These are phyloP conservation scores for Naematelia aurantialba DNA, from an alignment of 768 basidiomycete species.

Conservation along the genomic window DNA sequence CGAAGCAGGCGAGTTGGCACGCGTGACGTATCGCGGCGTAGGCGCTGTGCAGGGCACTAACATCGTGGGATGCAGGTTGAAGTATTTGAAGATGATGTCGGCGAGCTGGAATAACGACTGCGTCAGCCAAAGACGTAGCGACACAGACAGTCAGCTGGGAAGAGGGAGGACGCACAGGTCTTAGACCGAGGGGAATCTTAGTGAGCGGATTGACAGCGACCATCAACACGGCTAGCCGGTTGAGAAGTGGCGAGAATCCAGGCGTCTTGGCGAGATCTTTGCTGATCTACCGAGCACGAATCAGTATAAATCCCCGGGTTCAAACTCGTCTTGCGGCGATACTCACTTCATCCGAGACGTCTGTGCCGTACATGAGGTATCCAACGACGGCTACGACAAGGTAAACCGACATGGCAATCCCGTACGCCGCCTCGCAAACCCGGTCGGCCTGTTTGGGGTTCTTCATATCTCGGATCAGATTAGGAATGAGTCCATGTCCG, in stretches of 20 bases:
- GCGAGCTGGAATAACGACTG: conserved; percentile 16
- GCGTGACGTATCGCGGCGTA: conserved; percentile 23
- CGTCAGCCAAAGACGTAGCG: conserved; percentile 1
- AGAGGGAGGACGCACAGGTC: conserved; percentile 34
- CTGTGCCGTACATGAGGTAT: conserved; percentile 47
- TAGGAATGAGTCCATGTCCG: conserved; percentile 46
- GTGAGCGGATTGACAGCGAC: conserved; percentile 45
- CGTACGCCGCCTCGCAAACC: conserved; percentile 38
- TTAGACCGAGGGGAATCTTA: conserved; percentile 42
- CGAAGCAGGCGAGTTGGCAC: conserved; percentile 8
- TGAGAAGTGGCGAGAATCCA: conserved; percentile 40
- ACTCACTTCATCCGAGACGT: conserved; percentile 30
- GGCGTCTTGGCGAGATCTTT: conserved; percentile 45
- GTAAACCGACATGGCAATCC: conserved; percentile 40
- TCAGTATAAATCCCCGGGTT: conserved; percentile 1
- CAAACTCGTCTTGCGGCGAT: background rate
- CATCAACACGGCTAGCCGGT: conserved; percentile 42
- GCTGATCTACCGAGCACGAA: conserved; percentile 25
- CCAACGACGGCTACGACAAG: conserved; percentile 37
- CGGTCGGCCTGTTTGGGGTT: conserved; percentile 41
- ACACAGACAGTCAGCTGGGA: background rate
- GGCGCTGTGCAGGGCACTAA: conserved; percentile 25
- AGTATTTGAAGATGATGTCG: conserved; percentile 34
- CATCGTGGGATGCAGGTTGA: conserved; percentile 37
- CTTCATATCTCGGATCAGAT: conserved; percentile 45